Evolutionary conservation across 169 alveolate species (phyloP).

Genomic region (Eimeria necatrix): DNA sequence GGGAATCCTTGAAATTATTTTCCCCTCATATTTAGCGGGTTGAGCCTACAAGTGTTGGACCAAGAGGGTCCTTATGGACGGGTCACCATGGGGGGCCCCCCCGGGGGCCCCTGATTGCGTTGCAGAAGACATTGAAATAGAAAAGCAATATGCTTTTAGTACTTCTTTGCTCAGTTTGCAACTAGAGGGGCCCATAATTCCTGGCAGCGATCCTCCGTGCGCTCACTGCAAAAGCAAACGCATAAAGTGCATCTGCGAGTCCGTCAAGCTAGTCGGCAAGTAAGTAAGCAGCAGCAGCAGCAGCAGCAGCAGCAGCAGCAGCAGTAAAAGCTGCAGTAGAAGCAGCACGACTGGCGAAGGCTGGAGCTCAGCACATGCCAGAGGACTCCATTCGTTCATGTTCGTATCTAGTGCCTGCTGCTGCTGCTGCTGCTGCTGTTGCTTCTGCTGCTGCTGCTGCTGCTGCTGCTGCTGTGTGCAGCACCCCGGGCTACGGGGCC

Average conservation of each 20-base stretch:
- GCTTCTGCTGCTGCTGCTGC: slow-evolving; percentile 21
- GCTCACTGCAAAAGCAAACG: slow-evolving; percentile 49
- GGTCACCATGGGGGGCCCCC: neutral
- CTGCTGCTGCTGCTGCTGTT: neutral
- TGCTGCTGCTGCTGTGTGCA: slow-evolving; percentile 13
- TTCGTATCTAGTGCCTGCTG: neutral
- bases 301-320: neutral
- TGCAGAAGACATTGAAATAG: neutral
- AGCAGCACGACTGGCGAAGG: neutral
- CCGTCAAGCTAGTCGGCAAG: slow-evolving; percentile 61
- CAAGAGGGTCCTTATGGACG: neutral
- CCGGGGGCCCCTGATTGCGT: neutral
- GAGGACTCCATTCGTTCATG: no score
- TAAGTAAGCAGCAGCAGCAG: slow-evolving; percentile 3
- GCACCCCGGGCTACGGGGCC: slow-evolving; percentile 44
- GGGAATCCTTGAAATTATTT: no score
- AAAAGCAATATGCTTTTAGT: slow-evolving; percentile 10
- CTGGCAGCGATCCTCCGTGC: slow-evolving; percentile 62
- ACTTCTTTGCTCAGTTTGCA: slow-evolving; percentile 45
- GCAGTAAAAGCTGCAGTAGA: slow-evolving; percentile 20
- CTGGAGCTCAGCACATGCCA: neutral
- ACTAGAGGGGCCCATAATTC: slow-evolving; percentile 51
- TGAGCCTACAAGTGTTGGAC: neutral
- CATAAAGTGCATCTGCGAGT: slow-evolving; percentile 66
- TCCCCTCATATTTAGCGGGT: no score